A percentile compares a stretch with the other conserved stretches of the same genome.
Conservation (phyloP, 208 protist genomes). For the Acanthamoeba rhysodes region DNA sequence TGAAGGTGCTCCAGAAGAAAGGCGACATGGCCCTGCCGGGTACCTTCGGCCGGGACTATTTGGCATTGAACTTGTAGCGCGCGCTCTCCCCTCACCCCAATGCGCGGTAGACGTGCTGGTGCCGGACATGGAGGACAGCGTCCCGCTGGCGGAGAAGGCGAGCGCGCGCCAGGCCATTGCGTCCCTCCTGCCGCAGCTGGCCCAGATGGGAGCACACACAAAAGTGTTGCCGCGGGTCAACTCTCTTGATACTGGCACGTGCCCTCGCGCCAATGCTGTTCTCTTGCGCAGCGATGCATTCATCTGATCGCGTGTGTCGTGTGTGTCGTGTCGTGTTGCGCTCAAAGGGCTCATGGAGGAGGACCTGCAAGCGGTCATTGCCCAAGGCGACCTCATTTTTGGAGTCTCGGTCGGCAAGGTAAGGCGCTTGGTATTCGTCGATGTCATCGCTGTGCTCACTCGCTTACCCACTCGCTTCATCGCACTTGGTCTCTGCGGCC, state of each 20-base stretch:
- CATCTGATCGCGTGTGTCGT: background rate
- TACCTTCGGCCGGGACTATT: background rate
- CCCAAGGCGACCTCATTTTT: conserved; percentile 48
- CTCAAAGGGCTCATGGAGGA: conserved; percentile 67
- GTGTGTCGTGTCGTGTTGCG: background rate
- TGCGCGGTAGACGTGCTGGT: conserved; percentile 28
- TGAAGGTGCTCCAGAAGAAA: conserved; percentile 64
- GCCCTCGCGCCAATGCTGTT: background rate
- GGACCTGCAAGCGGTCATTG: conserved; percentile 65
- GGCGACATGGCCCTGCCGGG: conserved; percentile 31
- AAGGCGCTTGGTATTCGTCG: background rate
- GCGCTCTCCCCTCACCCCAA: background rate
- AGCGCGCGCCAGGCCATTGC: conserved; percentile 31
- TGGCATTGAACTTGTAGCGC: background rate
- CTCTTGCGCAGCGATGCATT: background rate
- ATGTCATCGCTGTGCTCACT: background rate
- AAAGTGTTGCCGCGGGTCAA: conserved; percentile 72
- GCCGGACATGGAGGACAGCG: conserved; percentile 75
- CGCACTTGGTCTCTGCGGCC: too few species aligned
- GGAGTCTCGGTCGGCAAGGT: conserved; percentile 75
- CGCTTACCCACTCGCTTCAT: background rate
- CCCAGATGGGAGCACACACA: conserved; percentile 9
- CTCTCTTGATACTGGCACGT: conserved; percentile 39
- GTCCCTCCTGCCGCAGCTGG: conserved; percentile 28
- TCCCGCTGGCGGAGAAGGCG: conserved; percentile 40